Evolutionary conservation across 331 rosid genomes (phyloP), one percentile per base, ranked within the genome.

Genomic region (Malus hybrid): DNA sequence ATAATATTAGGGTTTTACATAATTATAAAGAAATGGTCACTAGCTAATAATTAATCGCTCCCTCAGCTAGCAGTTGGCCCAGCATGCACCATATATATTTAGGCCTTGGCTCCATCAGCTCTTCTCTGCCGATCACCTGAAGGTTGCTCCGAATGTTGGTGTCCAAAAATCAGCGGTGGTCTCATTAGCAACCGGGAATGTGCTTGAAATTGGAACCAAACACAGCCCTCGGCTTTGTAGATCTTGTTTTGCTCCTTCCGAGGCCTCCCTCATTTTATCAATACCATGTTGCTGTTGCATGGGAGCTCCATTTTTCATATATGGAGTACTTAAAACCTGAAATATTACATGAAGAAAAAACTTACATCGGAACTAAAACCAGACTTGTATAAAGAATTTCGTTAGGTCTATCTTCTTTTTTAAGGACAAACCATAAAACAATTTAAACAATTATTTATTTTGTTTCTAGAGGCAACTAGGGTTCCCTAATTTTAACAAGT

Each of bases 201-300:
- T 92, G 88, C 97, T 95, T 80, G 99, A 86, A 67, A 95, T 83
- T 0, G 99, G 99, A 34, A 90, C 99, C 85, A 95, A 83, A 62
- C 99, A 95, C 14, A 95, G 85, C 68, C 97, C 99, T 84, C 89
- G 85, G 80, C 89, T 95, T 82, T 87, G 88, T 50, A 95, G 77
- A 76, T 92, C 99, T 88, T 88, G 82, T 36, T 71, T 83, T 76
- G 57, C 60, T 39, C 80, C 83, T 71, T 81, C 82, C 52, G n/a
- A 50, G 56, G 68, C 52, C 6, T 89, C 81, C 76, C 84, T 82
- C 85, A 57, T 15, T 70, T 84, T 75, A 29, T 7, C 50, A 18
- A 55, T 18, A 29, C 20, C 99, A 90, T 89, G 90, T 67, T 88
- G 93, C 26, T 84, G 89, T 71, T 79, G 96, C 74, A 83, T 68